These are phyloP conservation scores for Ramalina intermedia DNA, from an alignment of 495 filamentous ascomycete genomes.

Conservation along the genomic window DNA sequence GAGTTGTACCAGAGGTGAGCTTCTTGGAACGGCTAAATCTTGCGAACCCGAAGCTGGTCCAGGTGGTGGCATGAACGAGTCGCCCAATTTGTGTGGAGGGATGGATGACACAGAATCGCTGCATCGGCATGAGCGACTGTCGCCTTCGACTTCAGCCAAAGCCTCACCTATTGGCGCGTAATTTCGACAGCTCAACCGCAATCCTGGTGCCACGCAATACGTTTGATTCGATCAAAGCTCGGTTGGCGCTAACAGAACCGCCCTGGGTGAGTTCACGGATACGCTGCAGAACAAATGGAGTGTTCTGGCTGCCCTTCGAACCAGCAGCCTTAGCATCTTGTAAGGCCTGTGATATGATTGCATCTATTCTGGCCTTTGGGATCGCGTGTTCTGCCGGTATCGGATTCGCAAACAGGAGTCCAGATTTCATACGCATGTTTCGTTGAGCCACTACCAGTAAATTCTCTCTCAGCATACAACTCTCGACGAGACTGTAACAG, in stretches of 20 bases:
- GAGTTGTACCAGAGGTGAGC: too few species aligned
- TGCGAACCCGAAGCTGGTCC: too few species aligned
- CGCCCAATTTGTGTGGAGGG: too few species aligned
- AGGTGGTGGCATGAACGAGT: too few species aligned
- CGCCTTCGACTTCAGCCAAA: neutral
- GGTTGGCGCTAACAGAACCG: conserved; percentile 59
- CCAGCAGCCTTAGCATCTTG: conserved; percentile 54
- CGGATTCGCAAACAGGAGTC: conserved; percentile 78
- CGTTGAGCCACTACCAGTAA: conserved; percentile 40
- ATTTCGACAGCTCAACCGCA: conserved; percentile 56
- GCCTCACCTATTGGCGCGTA: conserved; percentile 30
- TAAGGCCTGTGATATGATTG: conserved; percentile 57
- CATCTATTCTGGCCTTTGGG: conserved; percentile 56
- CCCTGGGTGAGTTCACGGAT: conserved; percentile 70
- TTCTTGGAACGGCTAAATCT: too few species aligned
- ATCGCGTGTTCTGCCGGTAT: conserved; percentile 60
- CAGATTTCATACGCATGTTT: conserved; percentile 52
- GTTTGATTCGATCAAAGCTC: conserved; percentile 64
- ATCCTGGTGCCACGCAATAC: conserved; percentile 66
- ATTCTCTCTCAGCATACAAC: neutral
- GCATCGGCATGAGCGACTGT: too few species aligned
- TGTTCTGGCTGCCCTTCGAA: conserved; percentile 62
- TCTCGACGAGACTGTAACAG: neutral
- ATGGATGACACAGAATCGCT: too few species aligned
- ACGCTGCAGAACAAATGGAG: conserved; percentile 69